A percentile compares a stretch with the other conserved stretches of the same genome.
Conservation (phyloP, 2,329 filamentous ascomycete genomes). For the Trichophyton benhamiae region DNA sequence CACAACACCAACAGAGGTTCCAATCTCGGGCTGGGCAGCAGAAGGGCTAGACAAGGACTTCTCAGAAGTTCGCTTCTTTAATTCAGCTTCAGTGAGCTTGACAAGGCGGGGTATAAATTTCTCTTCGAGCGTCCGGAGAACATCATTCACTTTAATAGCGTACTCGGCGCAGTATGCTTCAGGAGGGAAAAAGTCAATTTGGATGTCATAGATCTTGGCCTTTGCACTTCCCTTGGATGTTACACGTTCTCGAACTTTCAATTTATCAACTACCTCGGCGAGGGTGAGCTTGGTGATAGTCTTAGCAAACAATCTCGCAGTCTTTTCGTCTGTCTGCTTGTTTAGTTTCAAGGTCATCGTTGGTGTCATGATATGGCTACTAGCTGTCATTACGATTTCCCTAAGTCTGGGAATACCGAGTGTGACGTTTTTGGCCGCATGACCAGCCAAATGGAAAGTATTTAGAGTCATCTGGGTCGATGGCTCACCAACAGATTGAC, state of each 20-base stretch:
- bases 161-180: conserved; percentile 78
- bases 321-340: conserved; percentile 53
- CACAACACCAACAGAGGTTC: conserved; percentile 47
- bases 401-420: conserved; percentile 92
- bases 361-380: conserved; percentile 75
- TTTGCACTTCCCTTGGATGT: conserved; percentile 54
- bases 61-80: conserved; percentile 61
- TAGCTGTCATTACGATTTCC: conserved; percentile 98
- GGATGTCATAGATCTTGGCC: conserved; percentile 75
- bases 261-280: conserved; percentile 69
- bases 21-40: conserved; percentile 66
- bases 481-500: conserved; percentile 91
- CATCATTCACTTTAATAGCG: conserved; percentile 65
- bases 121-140: conserved; percentile 65
- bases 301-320: conserved; percentile 75
- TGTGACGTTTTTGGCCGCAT: conserved; percentile 97
- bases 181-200: conserved; percentile 70
- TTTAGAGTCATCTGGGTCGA: conserved; percentile 99
- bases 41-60: conserved; percentile 44
- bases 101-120: conserved; percentile 65
- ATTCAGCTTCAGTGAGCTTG: conserved; percentile 58
- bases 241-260: conserved; percentile 66
- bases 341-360: conserved; percentile 60
- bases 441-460: conserved; percentile 98
- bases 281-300: conserved; percentile 77